Conservation (phyloP, 2,329 filamentous ascomycete species). For the Orbilia ellipsospora region DNA sequence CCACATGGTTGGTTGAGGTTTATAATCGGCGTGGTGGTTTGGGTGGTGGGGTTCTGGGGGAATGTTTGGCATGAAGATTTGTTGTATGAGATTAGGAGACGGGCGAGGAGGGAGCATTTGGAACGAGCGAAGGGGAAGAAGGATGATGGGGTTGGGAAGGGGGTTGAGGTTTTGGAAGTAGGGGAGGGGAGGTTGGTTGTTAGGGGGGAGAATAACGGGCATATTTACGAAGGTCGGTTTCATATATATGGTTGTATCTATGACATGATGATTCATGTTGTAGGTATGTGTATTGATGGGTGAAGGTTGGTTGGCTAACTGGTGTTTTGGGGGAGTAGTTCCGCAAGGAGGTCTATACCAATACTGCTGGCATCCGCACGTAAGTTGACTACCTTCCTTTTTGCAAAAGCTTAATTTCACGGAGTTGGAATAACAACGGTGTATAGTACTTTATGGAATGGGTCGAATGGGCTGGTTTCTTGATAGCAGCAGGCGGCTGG, state of each 20-base stretch:
- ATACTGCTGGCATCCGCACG: constrained; percentile 85
- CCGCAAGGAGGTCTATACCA: constrained; percentile 85
- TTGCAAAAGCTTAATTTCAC: neutral
- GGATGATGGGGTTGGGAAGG: constrained; percentile 45
- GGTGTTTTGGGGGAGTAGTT: constrained; percentile 67
- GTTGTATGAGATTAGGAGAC: constrained; percentile 83
- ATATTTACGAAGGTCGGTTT: constrained; percentile 56
- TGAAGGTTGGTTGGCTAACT: neutral
- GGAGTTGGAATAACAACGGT: neutral
- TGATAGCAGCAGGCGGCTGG: constrained; percentile 73
- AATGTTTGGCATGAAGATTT: constrained; percentile 94
- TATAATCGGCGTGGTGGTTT: constrained; percentile 76
- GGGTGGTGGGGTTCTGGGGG: constrained; percentile 77
- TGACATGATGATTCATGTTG: too few relatives aligned
- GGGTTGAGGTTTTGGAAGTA: constrained; percentile 68
- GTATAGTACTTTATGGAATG: constrained; percentile 85
- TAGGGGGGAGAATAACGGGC: constrained; percentile 53
- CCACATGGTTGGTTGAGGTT: constrained; percentile 65
- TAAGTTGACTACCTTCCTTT: constrained; percentile 31
- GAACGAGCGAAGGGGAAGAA: constrained; percentile 61
- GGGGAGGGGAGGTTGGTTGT: constrained; percentile 66
- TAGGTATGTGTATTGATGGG: neutral
- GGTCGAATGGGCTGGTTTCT: constrained; percentile 94
- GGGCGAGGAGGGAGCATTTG: constrained; percentile 70
- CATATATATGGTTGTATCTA: neutral